Evolutionary conservation across 1,139 yeast genomes (phyloP).

Genomic region (Hemisphaericaspora subhashii): DNA sequence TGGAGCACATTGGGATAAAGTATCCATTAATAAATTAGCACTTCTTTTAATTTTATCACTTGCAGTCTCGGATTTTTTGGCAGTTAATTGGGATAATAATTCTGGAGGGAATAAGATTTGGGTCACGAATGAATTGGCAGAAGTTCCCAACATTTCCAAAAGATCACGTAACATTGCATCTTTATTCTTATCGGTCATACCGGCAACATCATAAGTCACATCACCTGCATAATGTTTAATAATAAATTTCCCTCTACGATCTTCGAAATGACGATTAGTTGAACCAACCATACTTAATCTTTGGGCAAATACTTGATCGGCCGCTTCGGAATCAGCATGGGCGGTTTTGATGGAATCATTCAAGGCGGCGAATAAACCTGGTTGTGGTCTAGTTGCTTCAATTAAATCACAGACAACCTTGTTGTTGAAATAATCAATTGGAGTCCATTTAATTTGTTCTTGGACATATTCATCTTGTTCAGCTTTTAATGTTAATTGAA

Average conservation of each 20-base stretch:
- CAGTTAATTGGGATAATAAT: conserved; percentile 57
- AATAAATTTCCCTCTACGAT: conserved; percentile 83
- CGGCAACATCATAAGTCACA: conserved; percentile 85
- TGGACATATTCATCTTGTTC: conserved; percentile 97
- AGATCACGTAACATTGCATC: conserved; percentile 91
- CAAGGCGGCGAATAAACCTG: conserved; percentile 94
- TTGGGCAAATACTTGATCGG: conserved; percentile 95
- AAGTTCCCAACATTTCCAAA: conserved; percentile 71
- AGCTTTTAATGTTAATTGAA: conserved; percentile 90
- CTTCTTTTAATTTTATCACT: conserved; percentile 91
- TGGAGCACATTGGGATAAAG: conserved; percentile 86
- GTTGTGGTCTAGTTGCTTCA: conserved; percentile 86
- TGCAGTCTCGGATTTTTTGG: conserved; percentile 94
- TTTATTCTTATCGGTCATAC: conserved; percentile 96
- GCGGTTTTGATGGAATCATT: conserved; percentile 98
- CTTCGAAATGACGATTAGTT: conserved; percentile 82
- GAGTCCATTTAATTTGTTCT: conserved; percentile 97
- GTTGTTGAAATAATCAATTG: conserved; percentile 94
- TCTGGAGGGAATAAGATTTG: conserved; percentile 72
- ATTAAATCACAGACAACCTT: conserved; percentile 96
- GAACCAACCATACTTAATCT: conserved; percentile 81
- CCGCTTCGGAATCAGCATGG: conserved; percentile 95
- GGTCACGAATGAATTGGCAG: conserved; percentile 65
- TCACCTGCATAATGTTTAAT: conserved; percentile 99
- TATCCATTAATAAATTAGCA: conserved; percentile 88